Percentiles rank a stretch among this genome's conserved stretches.
phyloP scores from a whole-genome alignment of 257 asterid species.

The Asclepias syriaca region DNA sequence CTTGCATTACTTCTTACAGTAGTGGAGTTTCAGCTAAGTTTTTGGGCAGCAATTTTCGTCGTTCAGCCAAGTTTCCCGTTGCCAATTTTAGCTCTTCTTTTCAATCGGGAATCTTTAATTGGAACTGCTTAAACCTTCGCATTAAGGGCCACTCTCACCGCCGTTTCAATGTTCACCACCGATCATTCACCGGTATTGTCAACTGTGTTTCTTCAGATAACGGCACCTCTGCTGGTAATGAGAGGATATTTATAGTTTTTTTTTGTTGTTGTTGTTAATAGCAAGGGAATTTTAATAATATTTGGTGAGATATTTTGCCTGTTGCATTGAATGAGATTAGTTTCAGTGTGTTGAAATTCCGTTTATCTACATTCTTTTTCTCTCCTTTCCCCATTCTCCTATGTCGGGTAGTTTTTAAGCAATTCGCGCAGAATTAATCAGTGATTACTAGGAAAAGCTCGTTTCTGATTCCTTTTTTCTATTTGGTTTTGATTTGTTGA shows the following conservation, averaged over 20 bases:
- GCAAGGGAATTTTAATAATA: not conserved
- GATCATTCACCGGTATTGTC: constrained; percentile 23
- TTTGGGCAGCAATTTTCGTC: constrained; percentile 13
- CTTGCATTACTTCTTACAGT: constrained; percentile 22
- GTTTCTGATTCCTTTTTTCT: not conserved
- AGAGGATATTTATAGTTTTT: not conserved
- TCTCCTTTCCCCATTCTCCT: not conserved
- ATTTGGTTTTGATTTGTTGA: not conserved
- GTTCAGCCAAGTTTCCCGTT: constrained; percentile 20
- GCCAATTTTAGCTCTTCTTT: constrained; percentile 14
- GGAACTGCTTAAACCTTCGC: constrained; percentile 22
- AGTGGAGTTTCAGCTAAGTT: constrained; percentile 19
- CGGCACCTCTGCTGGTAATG: constrained; percentile 21
- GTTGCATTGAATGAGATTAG: not conserved
- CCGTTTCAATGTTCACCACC: constrained; percentile 11
- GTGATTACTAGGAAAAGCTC: not conserved
- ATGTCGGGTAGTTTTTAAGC: not conserved
- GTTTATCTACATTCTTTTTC: not conserved
- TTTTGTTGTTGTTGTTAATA: not conserved
- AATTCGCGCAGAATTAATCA: not conserved
- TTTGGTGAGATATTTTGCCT: not conserved
- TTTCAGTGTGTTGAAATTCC: not conserved
- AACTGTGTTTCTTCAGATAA: constrained; percentile 28
- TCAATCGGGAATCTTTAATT: constrained; percentile 18
- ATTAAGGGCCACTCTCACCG: constrained; percentile 22